Evolutionary conservation across 768 basidiomycete species (phyloP), one percentile per base, ranked within the genome.

Genomic region (Hypholoma sublateritium): DNA sequence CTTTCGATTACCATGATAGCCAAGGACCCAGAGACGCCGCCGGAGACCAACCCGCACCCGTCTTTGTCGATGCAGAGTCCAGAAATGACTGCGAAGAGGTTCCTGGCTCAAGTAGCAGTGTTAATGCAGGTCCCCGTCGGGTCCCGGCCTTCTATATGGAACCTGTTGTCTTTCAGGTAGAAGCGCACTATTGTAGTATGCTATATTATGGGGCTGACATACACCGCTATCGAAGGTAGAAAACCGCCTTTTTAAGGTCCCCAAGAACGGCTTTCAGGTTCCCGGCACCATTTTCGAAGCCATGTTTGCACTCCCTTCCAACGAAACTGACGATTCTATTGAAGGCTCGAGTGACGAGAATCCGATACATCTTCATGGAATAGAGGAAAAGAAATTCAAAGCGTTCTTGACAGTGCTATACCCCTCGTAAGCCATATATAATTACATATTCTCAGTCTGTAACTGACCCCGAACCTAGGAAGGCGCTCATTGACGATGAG

Each of bases 211-310:
- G 34, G 2, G 21, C 17, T 42, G 48, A 36, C 19, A 32, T 34
- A 28, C 37, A 2, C 8, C 11, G 9, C 28, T 8, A 17, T n/a
- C 25, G 13, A 37, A 60, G 60, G 60, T 61, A 6, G 53, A 49
- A 42, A 44, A 55, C 7, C 42, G 47, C 16, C 42, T 61, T 2
- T 61, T 61, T 46, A 46, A 41, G 34, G 57, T 61, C 1, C 43
- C 47, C 2, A 61, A 56, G 42, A 34, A 39, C 25, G 53, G 50
- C 1, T 55, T 61, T 14, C 46, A 37, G 24, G 54, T 55, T 2
- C 21, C 48, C 12, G 60, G 60, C 12, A 58, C 60, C 1, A 39
- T 53, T n/a, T 60, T 60, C 12, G 50, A 47, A 17, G 43, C 46
- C 12, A 57, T 50, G 55, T 60, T 57, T 22, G 21, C 46, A 5